Evolutionary conservation across 805 yeast genomes (phyloP), one percentile per base, ranked within the genome.

Genomic region (Wickerhamomyces strasburgensis): DNA sequence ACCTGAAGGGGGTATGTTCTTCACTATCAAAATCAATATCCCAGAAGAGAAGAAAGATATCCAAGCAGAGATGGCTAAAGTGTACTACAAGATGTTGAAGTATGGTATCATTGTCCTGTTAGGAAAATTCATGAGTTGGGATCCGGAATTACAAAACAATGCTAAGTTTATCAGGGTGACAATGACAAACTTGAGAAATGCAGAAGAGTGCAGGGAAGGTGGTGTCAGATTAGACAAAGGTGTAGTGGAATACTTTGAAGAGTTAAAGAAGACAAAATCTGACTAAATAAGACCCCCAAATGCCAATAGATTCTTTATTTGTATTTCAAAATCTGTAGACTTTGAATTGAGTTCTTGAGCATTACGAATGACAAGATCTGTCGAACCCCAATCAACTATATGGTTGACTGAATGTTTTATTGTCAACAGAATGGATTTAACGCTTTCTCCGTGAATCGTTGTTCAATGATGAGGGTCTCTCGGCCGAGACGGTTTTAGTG

Each of bases 1-100:
- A 38, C 78, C 81, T 5, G 59, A 65, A n/a, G 78, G 80, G 18
- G 84, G 84, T 16, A 77, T 78, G 83, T 77, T 78, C 58, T 72
- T 73, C 30, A 53, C 70, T 7, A 56, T 73, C 4, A 46, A 66
- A 15, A 37, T 77, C 34, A 68, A 67, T 37, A 34, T 44, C 29
- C 19, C 21, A 17, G 27, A 35, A 11, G 7, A 11, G 15, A 29
- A n/a, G 7, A 10, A 19, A 7, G 10, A 8, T 18, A 21, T 26
- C 13, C 30, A 26, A n/a, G 27, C 21, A 4, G 30, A 31, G 4
- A 19, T 42, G 40, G 35, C 28, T 17, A 31, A 29, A 19, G 24
- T 34, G 16, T 38, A 43, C 31, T 28, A 34, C 18, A 16, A 18
- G 14, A 19, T 33, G 21, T 19, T 43, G 16, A 43, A 37, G 30